Percentiles rank a stretch among this genome's conserved stretches.
phyloP scores from a whole-genome alignment of 768 basidiomycete genomes.

The Rhizopogon salebrosus region DNA sequence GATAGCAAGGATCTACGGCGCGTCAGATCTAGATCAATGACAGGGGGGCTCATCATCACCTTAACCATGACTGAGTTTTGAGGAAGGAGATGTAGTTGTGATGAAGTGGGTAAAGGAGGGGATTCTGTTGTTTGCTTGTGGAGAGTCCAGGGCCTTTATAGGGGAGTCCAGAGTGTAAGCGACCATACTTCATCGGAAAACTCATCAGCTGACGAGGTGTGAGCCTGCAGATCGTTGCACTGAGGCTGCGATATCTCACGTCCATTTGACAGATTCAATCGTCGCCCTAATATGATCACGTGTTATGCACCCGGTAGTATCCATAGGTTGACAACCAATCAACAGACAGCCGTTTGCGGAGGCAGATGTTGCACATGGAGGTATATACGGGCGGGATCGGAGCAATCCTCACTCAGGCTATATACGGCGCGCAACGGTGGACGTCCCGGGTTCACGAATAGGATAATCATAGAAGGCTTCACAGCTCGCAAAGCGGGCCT shows the following conservation, averaged over 20 bases:
- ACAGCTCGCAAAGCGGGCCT: background rate
- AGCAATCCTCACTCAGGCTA: background rate
- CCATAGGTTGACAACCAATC: background rate
- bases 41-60: constrained; percentile 20
- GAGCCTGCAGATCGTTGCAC: background rate
- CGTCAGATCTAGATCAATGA: background rate
- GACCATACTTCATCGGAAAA: constrained; percentile 3
- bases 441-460: background rate
- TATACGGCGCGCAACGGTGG: background rate
- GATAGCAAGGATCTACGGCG: constrained; percentile 60
- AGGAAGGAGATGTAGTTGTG: constrained; percentile 3
- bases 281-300: constrained; percentile 7
- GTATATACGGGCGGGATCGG: background rate
- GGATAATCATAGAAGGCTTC: background rate
- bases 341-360: background rate
- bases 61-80: constrained; percentile 35
- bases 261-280: background rate
- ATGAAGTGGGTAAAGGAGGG: constrained; percentile 9
- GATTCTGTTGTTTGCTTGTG: background rate
- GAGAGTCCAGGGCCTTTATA: constrained; percentile 16
- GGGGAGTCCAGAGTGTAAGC: background rate
- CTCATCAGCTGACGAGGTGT: constrained; percentile 13
- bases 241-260: background rate
- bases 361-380: background rate
- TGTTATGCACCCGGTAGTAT: constrained; percentile 3